Evolutionary conservation across 768 basidiomycete species (phyloP).

Genomic region (Macrolepiota dolichaula): DNA sequence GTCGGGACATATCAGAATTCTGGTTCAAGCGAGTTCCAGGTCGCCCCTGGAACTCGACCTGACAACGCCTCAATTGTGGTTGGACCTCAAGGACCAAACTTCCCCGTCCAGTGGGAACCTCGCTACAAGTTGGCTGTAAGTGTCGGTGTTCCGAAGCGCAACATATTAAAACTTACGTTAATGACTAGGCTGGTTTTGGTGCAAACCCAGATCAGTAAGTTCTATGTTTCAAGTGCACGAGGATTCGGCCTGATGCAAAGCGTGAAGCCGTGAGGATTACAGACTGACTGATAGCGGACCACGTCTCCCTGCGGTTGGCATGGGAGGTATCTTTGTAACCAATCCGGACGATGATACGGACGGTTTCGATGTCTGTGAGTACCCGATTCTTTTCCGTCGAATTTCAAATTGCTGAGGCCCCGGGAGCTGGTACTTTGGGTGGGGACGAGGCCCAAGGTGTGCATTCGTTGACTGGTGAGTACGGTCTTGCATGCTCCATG

Average conservation of each 20-base stretch:
- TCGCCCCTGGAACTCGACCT: slow-evolving; percentile 32
- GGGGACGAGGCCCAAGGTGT: slow-evolving; percentile 34
- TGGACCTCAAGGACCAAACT: slow-evolving; percentile 39
- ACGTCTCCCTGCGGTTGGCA: slow-evolving; percentile 31
- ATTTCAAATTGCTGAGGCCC: neutral
- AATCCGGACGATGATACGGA: slow-evolving; percentile 33
- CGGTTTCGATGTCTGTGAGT: slow-evolving; percentile 30
- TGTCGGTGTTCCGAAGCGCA: neutral
- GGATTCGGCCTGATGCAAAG: neutral
- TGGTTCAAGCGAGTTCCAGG: slow-evolving; percentile 38
- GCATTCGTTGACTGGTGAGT: slow-evolving; percentile 35
- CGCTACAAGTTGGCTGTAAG: slow-evolving; percentile 36
- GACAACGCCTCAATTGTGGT: slow-evolving; percentile 35
- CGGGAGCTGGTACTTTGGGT: slow-evolving; percentile 31
- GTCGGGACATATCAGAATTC: slow-evolving; percentile 37
- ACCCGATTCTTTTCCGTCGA: neutral
- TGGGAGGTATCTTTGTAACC: slow-evolving; percentile 22
- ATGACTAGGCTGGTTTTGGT: slow-evolving; percentile 31
- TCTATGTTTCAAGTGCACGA: neutral
- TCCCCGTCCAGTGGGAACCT: slow-evolving; percentile 43
- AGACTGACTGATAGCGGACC: slow-evolving; percentile 31
- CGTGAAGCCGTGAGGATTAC: slow-evolving; percentile 32
- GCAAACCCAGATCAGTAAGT: slow-evolving; percentile 40
- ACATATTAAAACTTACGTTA: neutral
- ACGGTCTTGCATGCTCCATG: neutral